Percentiles rank a stretch among this genome's conserved stretches.
Evolutionary conservation across 345 rosid species (phyloP).

Genomic region (Pistacia atlantica): DNA sequence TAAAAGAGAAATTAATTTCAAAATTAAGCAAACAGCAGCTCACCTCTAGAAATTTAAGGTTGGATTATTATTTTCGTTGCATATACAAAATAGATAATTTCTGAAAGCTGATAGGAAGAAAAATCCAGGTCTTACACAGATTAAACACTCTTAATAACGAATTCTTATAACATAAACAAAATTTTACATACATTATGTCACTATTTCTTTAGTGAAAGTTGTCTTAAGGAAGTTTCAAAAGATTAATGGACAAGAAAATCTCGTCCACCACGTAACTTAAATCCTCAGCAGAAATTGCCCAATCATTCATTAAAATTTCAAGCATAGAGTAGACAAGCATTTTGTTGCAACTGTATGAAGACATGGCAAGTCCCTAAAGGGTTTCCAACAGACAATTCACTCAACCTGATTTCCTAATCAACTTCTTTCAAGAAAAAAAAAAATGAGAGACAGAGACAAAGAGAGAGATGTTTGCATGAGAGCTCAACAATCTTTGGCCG

Average conservation of each 20-base stretch:
- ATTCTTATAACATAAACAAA: background rate
- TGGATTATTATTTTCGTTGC: too few species aligned
- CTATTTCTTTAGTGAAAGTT: background rate
- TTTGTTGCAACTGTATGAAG: background rate
- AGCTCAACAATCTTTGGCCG: constrained; percentile 53
- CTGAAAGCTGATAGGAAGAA: too few species aligned
- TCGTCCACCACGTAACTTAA: background rate
- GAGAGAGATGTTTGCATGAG: constrained; percentile 21
- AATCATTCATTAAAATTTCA: background rate
- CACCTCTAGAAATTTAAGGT: too few species aligned
- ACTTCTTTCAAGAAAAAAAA: background rate
- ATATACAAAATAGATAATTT: too few species aligned
- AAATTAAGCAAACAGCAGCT: too few species aligned
- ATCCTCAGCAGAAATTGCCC: background rate
- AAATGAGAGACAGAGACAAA: too few species aligned
- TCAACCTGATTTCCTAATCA: background rate
- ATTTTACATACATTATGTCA: background rate
- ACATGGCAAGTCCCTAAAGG: too few species aligned
- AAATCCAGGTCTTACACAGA: too few species aligned
- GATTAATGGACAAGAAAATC: background rate
- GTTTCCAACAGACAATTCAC: background rate
- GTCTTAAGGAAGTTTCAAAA: background rate
- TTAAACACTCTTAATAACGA: too few species aligned
- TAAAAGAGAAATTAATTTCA: too few species aligned
- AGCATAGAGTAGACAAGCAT: background rate